Evolutionary conservation across 2,329 filamentous ascomycete species (phyloP), one percentile per base, ranked within the genome.

Genomic region (Raffaelea albimanens): DNA sequence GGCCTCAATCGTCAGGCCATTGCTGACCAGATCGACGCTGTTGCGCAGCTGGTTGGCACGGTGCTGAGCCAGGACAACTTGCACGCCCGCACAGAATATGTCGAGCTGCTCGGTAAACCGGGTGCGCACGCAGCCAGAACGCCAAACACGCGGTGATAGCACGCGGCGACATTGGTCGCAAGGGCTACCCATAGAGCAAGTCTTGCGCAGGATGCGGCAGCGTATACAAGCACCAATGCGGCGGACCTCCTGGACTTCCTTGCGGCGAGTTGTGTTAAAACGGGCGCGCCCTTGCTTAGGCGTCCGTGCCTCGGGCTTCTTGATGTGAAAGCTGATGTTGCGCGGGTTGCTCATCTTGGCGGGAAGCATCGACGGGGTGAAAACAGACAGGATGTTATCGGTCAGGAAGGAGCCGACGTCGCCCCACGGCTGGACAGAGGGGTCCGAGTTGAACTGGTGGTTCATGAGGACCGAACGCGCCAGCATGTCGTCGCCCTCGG

Each of bases 201-300:
- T 80, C 63, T 84, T 84, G 49, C 80, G 72, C 33, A 84, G 62
- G 52, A 83, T 82, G 34, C 79, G 72, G 56, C 80, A 84, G 40
- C 80, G 69, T 45, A 83, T 81, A 55, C 80, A 84, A 13, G 80
- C 80, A 5, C 80, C 80, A 33, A 80, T 72, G 55, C 80, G 79
- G 21, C 80, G 74, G 20, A 83, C 76, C 52, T 79, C 76, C 53
- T 82, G 78, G 2, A 84, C 80, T 56, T 83, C 76, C 57, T 77
- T 80, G 20, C 80, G 69, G n/a, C 80, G 69, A 1, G 65, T 66
- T 5, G 75, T 67, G 19, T 72, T 75, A 53, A 83, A 83, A 9
- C 75, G 68, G 4, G 76, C 75, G 10, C 79, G 72, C 8, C 72
- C 70, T 55, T 81, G 71, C 16, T 72, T 71, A 2, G 71, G 66